These are phyloP conservation scores for Colletotrichum camelliae DNA, from an alignment of 2,329 filamentous ascomycete species.

Conservation along the genomic window DNA sequence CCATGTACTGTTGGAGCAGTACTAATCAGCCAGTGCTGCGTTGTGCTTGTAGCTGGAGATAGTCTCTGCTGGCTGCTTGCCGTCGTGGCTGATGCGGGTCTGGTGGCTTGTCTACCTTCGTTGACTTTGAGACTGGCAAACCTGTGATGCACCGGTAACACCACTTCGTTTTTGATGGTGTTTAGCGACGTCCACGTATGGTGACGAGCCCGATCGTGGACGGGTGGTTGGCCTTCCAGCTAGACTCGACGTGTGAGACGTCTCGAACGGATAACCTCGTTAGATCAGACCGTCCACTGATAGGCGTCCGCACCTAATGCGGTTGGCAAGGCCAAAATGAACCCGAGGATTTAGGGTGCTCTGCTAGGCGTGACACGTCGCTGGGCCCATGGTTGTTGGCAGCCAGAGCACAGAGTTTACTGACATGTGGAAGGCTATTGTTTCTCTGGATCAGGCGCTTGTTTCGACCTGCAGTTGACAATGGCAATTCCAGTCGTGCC, in stretches of 20 bases:
- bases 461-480: conserved; percentile 2
- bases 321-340: not conserved
- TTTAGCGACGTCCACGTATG: not conserved
- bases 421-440: conserved; percentile 14
- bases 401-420: not conserved
- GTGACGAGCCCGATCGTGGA: not conserved
- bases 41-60: not conserved
- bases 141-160: not conserved
- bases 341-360: not conserved
- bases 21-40: not conserved
- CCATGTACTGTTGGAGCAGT: not conserved
- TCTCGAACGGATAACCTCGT: not conserved
- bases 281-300: conserved; percentile 9
- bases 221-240: not conserved
- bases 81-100: not conserved
- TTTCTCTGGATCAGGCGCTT: conserved; percentile 3
- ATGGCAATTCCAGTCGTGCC: not conserved
- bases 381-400: not conserved
- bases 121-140: not conserved
- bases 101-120: not conserved
- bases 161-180: not conserved
- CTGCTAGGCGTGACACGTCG: conserved; percentile 9
- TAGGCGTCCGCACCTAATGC: not conserved
- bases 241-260: conserved; percentile 4
- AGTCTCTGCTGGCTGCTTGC: not conserved